phyloP scores from a whole-genome alignment of 176 grass and related monocot species.

The Raddia guianensis region DNA sequence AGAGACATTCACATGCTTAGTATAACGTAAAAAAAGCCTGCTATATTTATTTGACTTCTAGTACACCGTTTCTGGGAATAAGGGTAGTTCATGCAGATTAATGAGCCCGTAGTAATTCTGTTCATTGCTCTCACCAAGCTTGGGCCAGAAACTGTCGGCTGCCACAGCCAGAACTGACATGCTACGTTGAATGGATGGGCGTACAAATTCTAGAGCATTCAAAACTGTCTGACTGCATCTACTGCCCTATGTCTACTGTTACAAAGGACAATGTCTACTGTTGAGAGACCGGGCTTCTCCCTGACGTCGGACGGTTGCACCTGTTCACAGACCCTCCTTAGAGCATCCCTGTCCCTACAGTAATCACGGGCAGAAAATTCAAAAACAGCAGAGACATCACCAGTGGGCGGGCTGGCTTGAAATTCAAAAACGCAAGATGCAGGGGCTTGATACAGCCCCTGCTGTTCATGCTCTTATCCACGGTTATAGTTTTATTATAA shows the following conservation, averaged over 20 bases:
- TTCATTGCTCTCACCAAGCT: constrained; percentile 7
- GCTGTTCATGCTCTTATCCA: no score
- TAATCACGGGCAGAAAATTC: no score
- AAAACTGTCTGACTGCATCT: neutral
- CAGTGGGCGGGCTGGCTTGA: no score
- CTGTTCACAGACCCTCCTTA: no score
- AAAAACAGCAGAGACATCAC: no score
- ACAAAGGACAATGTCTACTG: neutral
- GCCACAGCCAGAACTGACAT: neutral
- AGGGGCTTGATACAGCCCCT: no score
- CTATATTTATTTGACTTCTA: constrained; percentile 4
- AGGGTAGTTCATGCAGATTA: neutral
- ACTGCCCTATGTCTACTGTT: neutral
- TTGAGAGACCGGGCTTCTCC: neutral
- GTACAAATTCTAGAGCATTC: neutral
- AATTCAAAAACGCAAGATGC: no score
- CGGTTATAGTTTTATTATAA: no score
- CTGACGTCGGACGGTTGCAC: no score
- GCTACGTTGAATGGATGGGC: neutral
- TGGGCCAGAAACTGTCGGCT: neutral
- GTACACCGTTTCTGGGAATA: neutral
- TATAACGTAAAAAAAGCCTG: neutral
- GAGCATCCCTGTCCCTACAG: no score
- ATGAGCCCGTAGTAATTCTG: neutral
- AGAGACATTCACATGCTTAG: no score